Percentiles rank a stretch among this genome's conserved stretches.
These are phyloP conservation scores for Lentinula raphanica DNA, from an alignment of 768 basidiomycete genomes.

Conservation along the genomic window DNA sequence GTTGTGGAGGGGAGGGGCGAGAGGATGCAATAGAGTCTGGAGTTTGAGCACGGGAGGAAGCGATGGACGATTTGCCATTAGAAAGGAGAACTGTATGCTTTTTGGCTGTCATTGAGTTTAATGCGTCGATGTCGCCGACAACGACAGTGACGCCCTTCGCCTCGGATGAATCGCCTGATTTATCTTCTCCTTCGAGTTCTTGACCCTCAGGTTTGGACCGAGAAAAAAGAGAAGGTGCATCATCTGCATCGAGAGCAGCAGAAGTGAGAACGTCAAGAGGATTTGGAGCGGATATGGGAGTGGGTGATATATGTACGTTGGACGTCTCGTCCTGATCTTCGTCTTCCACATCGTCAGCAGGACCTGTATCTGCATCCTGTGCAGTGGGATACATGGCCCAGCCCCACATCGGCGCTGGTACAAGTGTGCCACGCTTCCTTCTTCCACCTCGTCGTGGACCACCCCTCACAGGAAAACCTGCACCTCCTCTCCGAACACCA, in stretches of 20 bases:
- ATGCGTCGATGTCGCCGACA: neutral
- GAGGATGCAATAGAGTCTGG: conserved; percentile 4
- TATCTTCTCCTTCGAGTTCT: conserved; percentile 14
- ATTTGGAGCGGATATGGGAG: neutral
- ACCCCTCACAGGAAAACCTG: conserved; percentile 2
- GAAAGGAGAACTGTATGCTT: neutral
- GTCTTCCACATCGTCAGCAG: conserved; percentile 14
- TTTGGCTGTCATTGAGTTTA: neutral
- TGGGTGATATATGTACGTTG: neutral
- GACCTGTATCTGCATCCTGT: conserved; percentile 34
- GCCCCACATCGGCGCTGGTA: conserved; percentile 81
- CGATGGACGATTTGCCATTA: neutral
- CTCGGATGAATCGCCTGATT: neutral
- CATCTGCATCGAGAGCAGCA: conserved; percentile 19
- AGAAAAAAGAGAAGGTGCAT: conserved; percentile 14
- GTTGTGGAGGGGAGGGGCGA: neutral
- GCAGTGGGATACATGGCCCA: conserved; percentile 57
- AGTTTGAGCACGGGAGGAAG: conserved; percentile 7
- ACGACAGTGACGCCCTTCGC: neutral
- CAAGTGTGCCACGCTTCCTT: conserved; percentile 60
- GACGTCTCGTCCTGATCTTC: conserved; percentile 13
- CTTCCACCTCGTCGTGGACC: conserved; percentile 23
- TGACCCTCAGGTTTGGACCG: conserved; percentile 23
- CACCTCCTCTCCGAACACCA: conserved; percentile 1
- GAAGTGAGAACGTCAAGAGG: conserved; percentile 3